phyloP scores from a whole-genome alignment of 2,329 filamentous ascomycete species.

The Pyrenochaeta sp. region DNA sequence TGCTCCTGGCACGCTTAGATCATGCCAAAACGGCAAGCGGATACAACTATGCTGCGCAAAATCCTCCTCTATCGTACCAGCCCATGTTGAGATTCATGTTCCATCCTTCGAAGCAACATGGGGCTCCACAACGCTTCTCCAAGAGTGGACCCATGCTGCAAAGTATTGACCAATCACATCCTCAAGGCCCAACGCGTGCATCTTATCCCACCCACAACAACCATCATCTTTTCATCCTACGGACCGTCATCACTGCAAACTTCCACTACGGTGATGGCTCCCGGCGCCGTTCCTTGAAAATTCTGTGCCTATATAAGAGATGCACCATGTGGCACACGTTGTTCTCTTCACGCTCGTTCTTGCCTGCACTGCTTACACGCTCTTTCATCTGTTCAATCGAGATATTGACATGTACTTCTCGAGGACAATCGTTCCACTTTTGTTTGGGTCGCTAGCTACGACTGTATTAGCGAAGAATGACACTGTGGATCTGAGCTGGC shows the following conservation, averaged over 20 bases:
- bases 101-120: not conserved
- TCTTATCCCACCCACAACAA: slow-evolving; percentile 8
- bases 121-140: not conserved
- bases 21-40: not conserved
- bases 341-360: slow-evolving; percentile 24
- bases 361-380: slow-evolving; percentile 24
- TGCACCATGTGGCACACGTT: slow-evolving; percentile 30
- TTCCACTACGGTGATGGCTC: slow-evolving; percentile 32
- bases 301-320: slow-evolving; percentile 27
- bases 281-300: slow-evolving; percentile 4
- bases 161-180: slow-evolving; percentile 23
- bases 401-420: slow-evolving; percentile 33
- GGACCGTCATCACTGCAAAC: slow-evolving; percentile 19
- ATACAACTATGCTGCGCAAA: not conserved
- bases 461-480: slow-evolving; percentile 20
- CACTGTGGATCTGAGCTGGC: slow-evolving; percentile 42
- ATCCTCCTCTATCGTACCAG: not conserved
- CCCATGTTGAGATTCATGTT: not conserved
- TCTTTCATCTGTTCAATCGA: slow-evolving; percentile 26
- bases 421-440: slow-evolving; percentile 22
- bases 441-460: slow-evolving; percentile 23
- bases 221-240: slow-evolving; percentile 11
- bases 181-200: slow-evolving; percentile 24
- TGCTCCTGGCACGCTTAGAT: not conserved
- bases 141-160: not conserved